A percentile compares a stretch with the other conserved stretches of the same genome.
These are phyloP conservation scores for Phytopythium cucurbitacearum DNA, from an alignment of 352 stramenopile species.

Conservation along the genomic window DNA sequence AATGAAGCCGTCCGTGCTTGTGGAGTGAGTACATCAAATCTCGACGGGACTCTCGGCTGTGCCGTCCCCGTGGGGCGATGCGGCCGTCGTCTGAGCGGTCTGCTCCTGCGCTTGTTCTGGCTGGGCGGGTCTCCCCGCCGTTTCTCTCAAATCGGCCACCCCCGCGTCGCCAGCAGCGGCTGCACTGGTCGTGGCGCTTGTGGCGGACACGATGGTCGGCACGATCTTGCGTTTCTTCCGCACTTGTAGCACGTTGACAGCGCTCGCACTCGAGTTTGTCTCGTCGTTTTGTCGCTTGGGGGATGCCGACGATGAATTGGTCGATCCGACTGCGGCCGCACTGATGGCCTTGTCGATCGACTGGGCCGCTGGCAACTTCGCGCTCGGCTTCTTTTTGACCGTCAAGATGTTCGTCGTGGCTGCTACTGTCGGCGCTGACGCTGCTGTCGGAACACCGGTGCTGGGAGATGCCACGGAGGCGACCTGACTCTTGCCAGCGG, in stretches of 20 bases:
- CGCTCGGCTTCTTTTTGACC: conserved; percentile 14
- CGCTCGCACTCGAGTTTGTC: conserved; percentile 6
- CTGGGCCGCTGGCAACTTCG: conserved; percentile 14
- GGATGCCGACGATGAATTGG: neutral
- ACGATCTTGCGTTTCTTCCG: conserved; percentile 83
- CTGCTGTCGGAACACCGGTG: conserved; percentile 12
- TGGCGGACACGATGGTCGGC: conserved; percentile 27
- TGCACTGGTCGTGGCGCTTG: conserved; percentile 4
- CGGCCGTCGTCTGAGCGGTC: too few species aligned
- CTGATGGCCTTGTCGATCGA: conserved; percentile 12
- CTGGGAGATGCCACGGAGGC: neutral
- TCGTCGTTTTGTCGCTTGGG: conserved; percentile 18
- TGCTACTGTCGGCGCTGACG: conserved; percentile 10
- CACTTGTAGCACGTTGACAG: conserved; percentile 69
- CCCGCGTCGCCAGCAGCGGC: conserved; percentile 1
- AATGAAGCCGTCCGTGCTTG: too few species aligned
- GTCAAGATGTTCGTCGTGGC: conserved; percentile 3
- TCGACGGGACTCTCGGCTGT: conserved; percentile 7
- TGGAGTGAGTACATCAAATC: neutral
- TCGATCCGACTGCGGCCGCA: neutral
- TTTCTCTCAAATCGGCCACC: conserved; percentile 11
- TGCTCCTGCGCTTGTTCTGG: conserved; percentile 4
- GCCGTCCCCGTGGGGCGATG: neutral
- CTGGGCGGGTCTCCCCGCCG: conserved; percentile 3
- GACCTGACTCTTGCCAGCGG: conserved; percentile 8